A percentile compares a stretch with the other conserved stretches of the same genome.
Evolutionary conservation across 2,329 filamentous ascomycete species (phyloP).

Genomic region (Alternaria infectoria): DNA sequence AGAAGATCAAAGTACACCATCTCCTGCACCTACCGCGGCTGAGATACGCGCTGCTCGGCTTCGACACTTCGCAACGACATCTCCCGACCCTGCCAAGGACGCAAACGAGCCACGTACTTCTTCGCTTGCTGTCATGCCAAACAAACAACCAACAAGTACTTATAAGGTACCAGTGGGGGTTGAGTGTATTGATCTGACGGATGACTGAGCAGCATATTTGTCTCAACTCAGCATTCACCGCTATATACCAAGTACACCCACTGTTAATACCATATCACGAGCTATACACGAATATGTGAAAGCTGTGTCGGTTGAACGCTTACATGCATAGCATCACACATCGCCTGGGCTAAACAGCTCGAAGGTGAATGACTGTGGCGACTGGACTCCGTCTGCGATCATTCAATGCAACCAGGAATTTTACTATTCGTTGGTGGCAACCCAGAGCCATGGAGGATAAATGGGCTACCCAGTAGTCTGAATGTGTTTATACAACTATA

Average conservation of each 20-base stretch:
- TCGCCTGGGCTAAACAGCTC: background rate
- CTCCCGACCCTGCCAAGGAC: background rate
- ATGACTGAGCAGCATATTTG: conserved; percentile 5
- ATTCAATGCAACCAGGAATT: background rate
- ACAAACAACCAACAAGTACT: background rate
- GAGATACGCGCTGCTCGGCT: conserved; percentile 22
- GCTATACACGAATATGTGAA: background rate
- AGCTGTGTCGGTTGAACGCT: background rate
- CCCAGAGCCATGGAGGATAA: background rate
- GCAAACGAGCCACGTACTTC: background rate
- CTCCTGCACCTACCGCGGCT: background rate
- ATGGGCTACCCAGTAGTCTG: background rate
- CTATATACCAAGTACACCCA: background rate
- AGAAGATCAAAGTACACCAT: background rate
- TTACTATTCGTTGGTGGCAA: background rate
- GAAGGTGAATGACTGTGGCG: background rate
- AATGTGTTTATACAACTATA: background rate
- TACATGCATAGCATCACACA: background rate
- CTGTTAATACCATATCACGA: background rate
- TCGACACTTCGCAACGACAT: conserved; percentile 8
- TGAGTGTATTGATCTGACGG: conserved; percentile 21
- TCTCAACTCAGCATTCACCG: background rate
- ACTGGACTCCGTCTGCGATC: background rate
- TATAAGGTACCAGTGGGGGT: background rate
- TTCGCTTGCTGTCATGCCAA: background rate